Conservation (phyloP, 2,329 filamentous ascomycete species). For the Macroventuria anomochaeta region DNA sequence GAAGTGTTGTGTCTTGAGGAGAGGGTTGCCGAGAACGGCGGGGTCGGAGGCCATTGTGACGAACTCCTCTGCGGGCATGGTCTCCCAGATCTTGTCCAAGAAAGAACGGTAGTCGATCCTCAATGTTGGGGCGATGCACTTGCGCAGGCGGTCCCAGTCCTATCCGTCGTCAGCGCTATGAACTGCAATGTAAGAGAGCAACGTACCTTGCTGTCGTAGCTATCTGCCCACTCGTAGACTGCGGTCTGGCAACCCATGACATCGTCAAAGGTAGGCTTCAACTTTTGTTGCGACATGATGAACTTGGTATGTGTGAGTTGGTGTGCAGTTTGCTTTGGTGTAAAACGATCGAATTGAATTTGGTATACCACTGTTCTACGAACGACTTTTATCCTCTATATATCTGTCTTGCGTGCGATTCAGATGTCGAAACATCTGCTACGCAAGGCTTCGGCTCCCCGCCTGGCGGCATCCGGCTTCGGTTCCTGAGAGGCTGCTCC, state of each 20-base stretch:
- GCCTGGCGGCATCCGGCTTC: slow-evolving; percentile 33
- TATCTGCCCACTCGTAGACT: slow-evolving; percentile 69
- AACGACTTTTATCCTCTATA: slow-evolving; percentile 25
- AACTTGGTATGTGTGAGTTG: neutral
- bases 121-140: slow-evolving; percentile 68
- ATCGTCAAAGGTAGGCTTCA: slow-evolving; percentile 50
- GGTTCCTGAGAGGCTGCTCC: slow-evolving; percentile 24
- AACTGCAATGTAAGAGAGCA: neutral
- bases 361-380: neutral
- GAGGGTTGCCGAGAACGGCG: slow-evolving; percentile 60
- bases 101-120: slow-evolving; percentile 72
- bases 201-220: slow-evolving; percentile 66
- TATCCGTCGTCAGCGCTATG: slow-evolving; percentile 16
- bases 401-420: slow-evolving; percentile 23
- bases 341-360: neutral
- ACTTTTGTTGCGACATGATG: slow-evolving; percentile 40
- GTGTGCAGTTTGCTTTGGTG: neutral
- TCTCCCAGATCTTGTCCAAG: slow-evolving; percentile 62
- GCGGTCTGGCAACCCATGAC: slow-evolving; percentile 58
- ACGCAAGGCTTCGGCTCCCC: slow-evolving; percentile 43
- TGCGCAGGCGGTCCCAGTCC: slow-evolving; percentile 66
- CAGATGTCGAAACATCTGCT: slow-evolving; percentile 22
- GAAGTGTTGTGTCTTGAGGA: slow-evolving; percentile 64
- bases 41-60: slow-evolving; percentile 60
- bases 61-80: slow-evolving; percentile 63